phyloP scores from a whole-genome alignment of 2,329 filamentous ascomycete species.

The Verticillium longisporum region DNA sequence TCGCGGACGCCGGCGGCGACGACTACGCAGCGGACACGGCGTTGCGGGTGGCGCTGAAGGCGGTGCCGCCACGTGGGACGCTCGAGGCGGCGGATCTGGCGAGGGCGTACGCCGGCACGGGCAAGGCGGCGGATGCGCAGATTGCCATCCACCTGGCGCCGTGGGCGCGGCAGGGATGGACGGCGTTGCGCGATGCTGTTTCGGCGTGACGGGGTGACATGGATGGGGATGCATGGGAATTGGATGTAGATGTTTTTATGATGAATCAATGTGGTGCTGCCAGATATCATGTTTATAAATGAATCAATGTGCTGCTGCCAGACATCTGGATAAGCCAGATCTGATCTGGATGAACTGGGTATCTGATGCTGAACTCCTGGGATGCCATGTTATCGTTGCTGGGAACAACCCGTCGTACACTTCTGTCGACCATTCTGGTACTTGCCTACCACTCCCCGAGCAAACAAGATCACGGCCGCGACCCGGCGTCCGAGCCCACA shows the following conservation, averaged over 20 bases:
- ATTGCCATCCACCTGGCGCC: slow-evolving; percentile 73
- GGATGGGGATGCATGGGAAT: not conserved
- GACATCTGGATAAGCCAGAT: no score
- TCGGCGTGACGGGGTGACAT: slow-evolving; percentile 6
- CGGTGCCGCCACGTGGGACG: slow-evolving; percentile 64
- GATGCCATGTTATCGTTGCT: not conserved
- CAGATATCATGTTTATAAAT: not conserved
- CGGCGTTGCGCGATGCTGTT: slow-evolving; percentile 38
- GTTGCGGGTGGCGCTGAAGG: slow-evolving; percentile 67
- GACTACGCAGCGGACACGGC: slow-evolving; percentile 67
- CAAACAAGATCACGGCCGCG: not conserved
- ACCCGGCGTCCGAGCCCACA: slow-evolving; percentile 31
- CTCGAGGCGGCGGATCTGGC: slow-evolving; percentile 66
- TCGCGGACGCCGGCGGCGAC: slow-evolving; percentile 54
- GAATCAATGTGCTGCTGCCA: not conserved
- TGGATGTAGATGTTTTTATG: not conserved
- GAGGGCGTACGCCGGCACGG: slow-evolving; percentile 66
- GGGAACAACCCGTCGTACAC: no score
- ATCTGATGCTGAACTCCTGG: not conserved
- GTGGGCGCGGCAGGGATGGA: slow-evolving; percentile 65
- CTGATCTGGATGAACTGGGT: not conserved
- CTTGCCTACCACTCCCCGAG: not conserved
- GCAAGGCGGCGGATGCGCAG: slow-evolving; percentile 66
- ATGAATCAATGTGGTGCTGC: not conserved
- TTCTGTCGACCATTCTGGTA: no score